phyloP scores from a whole-genome alignment of 1,284 basidiomycete genomes.

The Porphyrellus sp. region DNA sequence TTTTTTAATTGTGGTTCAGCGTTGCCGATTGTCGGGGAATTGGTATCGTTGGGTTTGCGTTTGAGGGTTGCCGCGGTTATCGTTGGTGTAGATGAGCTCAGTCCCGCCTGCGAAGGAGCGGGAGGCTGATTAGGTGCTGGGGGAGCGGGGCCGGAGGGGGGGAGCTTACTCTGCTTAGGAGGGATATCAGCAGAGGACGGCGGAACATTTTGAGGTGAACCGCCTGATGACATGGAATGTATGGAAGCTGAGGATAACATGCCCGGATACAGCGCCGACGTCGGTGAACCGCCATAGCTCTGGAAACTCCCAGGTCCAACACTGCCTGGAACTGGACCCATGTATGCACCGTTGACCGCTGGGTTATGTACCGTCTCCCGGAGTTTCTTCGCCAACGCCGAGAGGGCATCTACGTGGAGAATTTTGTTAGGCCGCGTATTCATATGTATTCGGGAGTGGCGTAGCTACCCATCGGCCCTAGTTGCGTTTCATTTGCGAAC shows the following conservation, averaged over 20 bases:
- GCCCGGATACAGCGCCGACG: constrained; percentile 47
- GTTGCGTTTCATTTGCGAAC: constrained; percentile 49
- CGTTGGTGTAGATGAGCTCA: constrained; percentile 47
- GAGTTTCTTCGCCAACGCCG: constrained; percentile 33
- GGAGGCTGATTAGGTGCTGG: constrained; percentile 39
- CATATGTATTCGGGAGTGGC: constrained; percentile 32
- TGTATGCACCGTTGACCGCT: constrained; percentile 24
- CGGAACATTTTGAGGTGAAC: constrained; percentile 49
- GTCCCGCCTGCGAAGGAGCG: constrained; percentile 41
- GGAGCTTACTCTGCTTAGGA: constrained; percentile 54
- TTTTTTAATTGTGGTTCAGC: constrained; percentile 49
- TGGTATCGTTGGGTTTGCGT: constrained; percentile 55
- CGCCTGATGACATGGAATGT: constrained; percentile 36
- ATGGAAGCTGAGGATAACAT: constrained; percentile 40
- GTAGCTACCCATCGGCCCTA: constrained; percentile 65
- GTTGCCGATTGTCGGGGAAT: constrained; percentile 49
- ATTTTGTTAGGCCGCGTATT: constrained; percentile 27
- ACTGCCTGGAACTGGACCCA: constrained; percentile 17
- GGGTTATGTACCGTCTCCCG: constrained; percentile 28
- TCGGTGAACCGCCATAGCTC: constrained; percentile 27
- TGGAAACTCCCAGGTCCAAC: constrained; percentile 27
- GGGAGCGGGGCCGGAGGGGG: constrained; percentile 44
- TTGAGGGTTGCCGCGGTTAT: constrained; percentile 57
- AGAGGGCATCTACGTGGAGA: constrained; percentile 34
- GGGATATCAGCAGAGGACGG: constrained; percentile 46